These are phyloP conservation scores for Camptophora hylomeconis DNA, from an alignment of 2,329 filamentous ascomycete species.

Conservation along the genomic window DNA sequence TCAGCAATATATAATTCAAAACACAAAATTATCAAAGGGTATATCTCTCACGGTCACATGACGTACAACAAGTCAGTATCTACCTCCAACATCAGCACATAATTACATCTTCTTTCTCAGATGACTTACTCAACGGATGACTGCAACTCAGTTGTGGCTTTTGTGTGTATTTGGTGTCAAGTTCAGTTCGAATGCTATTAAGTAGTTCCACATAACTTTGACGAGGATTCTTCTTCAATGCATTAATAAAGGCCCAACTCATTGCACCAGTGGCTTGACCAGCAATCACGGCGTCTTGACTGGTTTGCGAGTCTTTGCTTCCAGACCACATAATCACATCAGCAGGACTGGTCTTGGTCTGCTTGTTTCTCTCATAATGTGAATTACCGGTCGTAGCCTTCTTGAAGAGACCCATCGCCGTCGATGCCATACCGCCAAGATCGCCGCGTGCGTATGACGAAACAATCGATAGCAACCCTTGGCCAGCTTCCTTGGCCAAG, in stretches of 20 bases:
- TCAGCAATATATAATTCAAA: too few species aligned
- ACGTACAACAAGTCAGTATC: slow-evolving; percentile 55
- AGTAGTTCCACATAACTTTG: slow-evolving; percentile 93
- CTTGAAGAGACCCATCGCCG: slow-evolving; percentile 76
- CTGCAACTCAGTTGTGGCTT: slow-evolving; percentile 94
- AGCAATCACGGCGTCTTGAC: slow-evolving; percentile 77
- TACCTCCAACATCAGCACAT: slow-evolving; percentile 23
- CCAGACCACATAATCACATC: slow-evolving; percentile 98
- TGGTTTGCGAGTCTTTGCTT: slow-evolving; percentile 91
- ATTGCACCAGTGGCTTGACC: slow-evolving; percentile 91
- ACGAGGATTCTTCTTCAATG: slow-evolving; percentile 82
- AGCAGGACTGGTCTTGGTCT: slow-evolving; percentile 84
- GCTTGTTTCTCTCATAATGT: slow-evolving; percentile 64
- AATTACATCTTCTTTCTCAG: slow-evolving; percentile 12
- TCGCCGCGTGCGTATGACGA: slow-evolving; percentile 74
- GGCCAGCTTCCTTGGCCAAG: slow-evolving; percentile 53
- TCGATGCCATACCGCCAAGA: slow-evolving; percentile 64
- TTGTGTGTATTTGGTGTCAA: slow-evolving; percentile 76
- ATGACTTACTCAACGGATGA: slow-evolving; percentile 73
- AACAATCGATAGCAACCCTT: slow-evolving; percentile 53
- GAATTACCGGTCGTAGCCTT: slow-evolving; percentile 69
- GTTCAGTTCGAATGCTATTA: slow-evolving; percentile 85
- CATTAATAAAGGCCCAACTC: slow-evolving; percentile 92
- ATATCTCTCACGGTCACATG: slow-evolving; percentile 40
- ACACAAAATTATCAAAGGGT: too few species aligned